Conservation (phyloP, 2,329 filamentous ascomycete genomes). For the Paracoccidioides brasiliensis region DNA sequence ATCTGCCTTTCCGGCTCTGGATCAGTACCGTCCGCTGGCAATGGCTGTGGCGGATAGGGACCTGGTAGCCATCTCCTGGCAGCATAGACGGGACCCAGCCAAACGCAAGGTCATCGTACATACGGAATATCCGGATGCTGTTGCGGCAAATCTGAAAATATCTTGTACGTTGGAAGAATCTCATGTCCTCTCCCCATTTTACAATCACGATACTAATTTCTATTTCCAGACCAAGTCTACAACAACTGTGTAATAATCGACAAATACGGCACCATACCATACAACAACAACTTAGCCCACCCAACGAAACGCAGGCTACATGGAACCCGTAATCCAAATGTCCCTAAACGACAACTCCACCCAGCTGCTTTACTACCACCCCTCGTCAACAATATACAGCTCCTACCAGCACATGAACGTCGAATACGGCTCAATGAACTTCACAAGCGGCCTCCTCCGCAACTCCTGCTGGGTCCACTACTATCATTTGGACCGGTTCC, state of each 20-base stretch:
- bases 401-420: slow-evolving; percentile 21
- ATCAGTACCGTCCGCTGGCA: slow-evolving; percentile 5
- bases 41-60: slow-evolving; percentile 4
- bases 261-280: neutral
- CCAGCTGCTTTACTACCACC: slow-evolving; percentile 26
- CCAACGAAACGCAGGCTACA: neutral
- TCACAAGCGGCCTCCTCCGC: slow-evolving; percentile 6
- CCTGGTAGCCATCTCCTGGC: slow-evolving; percentile 8
- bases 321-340: slow-evolving; percentile 17
- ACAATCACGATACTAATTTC: neutral
- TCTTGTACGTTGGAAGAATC: slow-evolving; percentile 2
- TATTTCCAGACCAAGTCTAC: slow-evolving; percentile 3
- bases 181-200: too few species aligned
- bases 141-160: neutral
- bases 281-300: neutral
- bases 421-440: neutral
- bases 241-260: neutral
- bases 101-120: slow-evolving; percentile 4
- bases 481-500: neutral
- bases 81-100: slow-evolving; percentile 2
- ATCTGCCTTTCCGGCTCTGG: slow-evolving; percentile 3
- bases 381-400: slow-evolving; percentile 22
- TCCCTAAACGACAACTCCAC: slow-evolving; percentile 24
- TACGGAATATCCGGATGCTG: neutral
- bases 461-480: slow-evolving; percentile 11